Evolutionary conservation across 1,139 yeast species (phyloP).

Genomic region (Yamadazyma diospyri): DNA sequence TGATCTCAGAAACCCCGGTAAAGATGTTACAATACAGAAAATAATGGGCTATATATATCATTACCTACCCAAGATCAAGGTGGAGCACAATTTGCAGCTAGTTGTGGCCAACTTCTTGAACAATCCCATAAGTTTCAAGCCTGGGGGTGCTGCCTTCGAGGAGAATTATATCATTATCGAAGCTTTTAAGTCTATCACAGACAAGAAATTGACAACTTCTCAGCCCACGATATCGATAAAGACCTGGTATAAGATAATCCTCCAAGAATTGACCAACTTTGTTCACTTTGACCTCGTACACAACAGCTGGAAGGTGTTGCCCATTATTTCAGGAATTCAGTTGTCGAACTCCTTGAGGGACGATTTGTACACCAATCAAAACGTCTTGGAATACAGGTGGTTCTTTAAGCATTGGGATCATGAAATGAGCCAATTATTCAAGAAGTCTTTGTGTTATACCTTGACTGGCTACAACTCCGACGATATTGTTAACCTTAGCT

Average conservation of each 20-base stretch:
- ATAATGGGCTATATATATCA: slow-evolving; percentile 53
- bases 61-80: slow-evolving; percentile 60
- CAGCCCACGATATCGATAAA: slow-evolving; percentile 58
- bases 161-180: slow-evolving; percentile 42
- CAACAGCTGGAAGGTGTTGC: slow-evolving; percentile 55
- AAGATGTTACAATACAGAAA: slow-evolving; percentile 29
- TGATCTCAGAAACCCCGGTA: slow-evolving; percentile 28
- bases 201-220: slow-evolving; percentile 54
- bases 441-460: slow-evolving; percentile 21
- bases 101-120: slow-evolving; percentile 49
- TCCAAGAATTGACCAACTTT: slow-evolving; percentile 35
- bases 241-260: slow-evolving; percentile 46
- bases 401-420: slow-evolving; percentile 35
- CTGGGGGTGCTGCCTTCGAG: slow-evolving; percentile 26
- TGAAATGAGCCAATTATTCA: slow-evolving; percentile 21
- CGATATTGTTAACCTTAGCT: slow-evolving; percentile 26
- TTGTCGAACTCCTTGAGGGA: slow-evolving; percentile 39
- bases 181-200: slow-evolving; percentile 45
- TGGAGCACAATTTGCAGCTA: slow-evolving; percentile 52
- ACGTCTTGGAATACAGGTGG: slow-evolving; percentile 28
- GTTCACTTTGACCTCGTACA: slow-evolving; percentile 23
- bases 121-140: slow-evolving; percentile 44
- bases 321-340: slow-evolving; percentile 53
- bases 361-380: slow-evolving; percentile 26
- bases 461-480: slow-evolving; percentile 21